Evolutionary conservation across 805 yeast genomes (phyloP), one percentile per base, ranked within the genome.

Genomic region (Novakomyces olei): DNA sequence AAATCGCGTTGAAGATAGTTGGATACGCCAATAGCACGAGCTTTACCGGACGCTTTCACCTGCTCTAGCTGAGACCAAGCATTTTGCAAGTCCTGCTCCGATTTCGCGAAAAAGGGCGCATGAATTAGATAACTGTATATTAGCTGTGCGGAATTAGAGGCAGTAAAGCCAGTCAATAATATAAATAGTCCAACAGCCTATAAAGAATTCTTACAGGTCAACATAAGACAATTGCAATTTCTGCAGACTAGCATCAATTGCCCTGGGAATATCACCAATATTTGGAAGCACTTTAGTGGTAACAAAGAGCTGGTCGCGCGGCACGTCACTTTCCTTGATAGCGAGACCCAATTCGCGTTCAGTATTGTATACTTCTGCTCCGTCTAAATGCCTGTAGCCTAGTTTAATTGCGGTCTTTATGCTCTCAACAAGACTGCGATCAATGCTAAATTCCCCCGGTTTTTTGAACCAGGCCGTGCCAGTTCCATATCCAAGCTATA

Each of bases 21-120:
- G 5, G 91, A 76, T 10, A 78, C 83, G 30, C 92, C 92, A 36
- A 78, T 68, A 9, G 76, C 61, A 43, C 60, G 64, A 34, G 73
- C 67, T 29, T 57, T 48, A 6, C 79, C 74, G 5, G 54, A 51
- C 19, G n/a, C 59, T 65, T 65, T 57, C 33, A 74, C 52, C 41
- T 64, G 55, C 54, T 76, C 78, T 65, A 77, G 50, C 20, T 51
- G 54, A 42, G 62, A 67, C 68, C 69, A 75, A 17, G 77, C 68
- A 43, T 70, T 60, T 38, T 63, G 42, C 45, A 58, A 67, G 34
- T 38, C 33, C 30, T 22, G 9, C n/a, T 10, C n/a, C n/a, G 25
- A 15, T 22, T 48, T 48, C 17, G 51, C 53, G 41, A 69, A 58
- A 41, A n/a, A 14, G 15, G 76, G 75, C 34, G 69, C 59, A 44